Base-by-base conservation (phyloP, 1,284 basidiomycete genomes). In the Phellinidium pouzarii region DNA sequence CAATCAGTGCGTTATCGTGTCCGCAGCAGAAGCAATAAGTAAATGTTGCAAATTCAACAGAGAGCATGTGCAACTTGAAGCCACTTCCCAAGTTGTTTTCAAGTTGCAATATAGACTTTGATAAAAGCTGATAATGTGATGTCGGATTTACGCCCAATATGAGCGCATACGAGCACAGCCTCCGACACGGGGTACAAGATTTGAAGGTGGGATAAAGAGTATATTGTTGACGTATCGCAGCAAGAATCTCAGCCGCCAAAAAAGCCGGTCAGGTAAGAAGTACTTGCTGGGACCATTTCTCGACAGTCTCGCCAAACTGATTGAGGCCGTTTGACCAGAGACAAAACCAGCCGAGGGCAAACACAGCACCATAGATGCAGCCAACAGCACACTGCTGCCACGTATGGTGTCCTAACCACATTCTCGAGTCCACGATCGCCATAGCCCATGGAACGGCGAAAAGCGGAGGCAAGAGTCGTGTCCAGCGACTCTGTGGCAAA, bases 391-490 rank as follows among this genome's bases (percentile, higher is more conserved):
- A 84, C 61, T 94, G 91, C 0, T 73, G 67, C 71, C 74, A 77
- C 1, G 87, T 91, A 68, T 94, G 91, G 64, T 93, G 84, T 0
- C 89, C 87, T 19, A 94, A 72, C 79, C 82, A 82, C 38, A 91
- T 77, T 43, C 91, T 72, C 19, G 87, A 91, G 59, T 79, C 68
- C 1, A 84, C 70, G 45, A 91, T 77, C 5, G 73, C 62, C 14
- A 62, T 59, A 19, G 78, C 78, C 77, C 75, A 84, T 3, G 79
- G 78, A 3, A 81, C 57, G 12, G 74, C 68, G 36, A 83, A 60
- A 3, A 78, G 26, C 1, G 74, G 73, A 0, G 74, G 70, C 4
- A 78, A 36, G 2, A 71, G 50, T 41, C 76, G 71, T 23, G 66
- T 53, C 20, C 62, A 48, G 48, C 25, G 27, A 11, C 64, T 50